Evolutionary conservation across 345 rosid genomes (phyloP).

Genomic region (Gossypium turneri): DNA sequence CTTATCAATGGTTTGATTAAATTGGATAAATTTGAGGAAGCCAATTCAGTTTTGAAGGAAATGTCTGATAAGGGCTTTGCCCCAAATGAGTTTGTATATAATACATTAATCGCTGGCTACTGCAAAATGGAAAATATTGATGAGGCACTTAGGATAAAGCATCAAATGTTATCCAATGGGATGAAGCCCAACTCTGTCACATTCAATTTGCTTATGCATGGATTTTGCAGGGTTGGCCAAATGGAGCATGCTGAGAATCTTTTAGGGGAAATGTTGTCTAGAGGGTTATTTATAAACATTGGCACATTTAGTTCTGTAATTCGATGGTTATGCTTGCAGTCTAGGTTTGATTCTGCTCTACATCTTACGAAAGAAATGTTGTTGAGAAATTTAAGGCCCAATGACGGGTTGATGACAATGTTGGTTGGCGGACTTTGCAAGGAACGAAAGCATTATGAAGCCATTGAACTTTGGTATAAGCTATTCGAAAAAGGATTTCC

Average conservation of each 20-base stretch:
- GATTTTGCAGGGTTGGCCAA: constrained; percentile 48
- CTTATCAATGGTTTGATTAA: constrained; percentile 66
- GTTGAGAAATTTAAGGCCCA: constrained; percentile 59
- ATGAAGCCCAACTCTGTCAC: constrained; percentile 58
- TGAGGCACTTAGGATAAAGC: constrained; percentile 53
- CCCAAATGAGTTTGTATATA: constrained; percentile 61
- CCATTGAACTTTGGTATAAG: constrained; percentile 56
- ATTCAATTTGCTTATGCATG: constrained; percentile 62
- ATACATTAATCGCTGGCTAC: constrained; percentile 62
- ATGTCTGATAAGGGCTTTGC: constrained; percentile 48
- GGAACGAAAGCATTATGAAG: constrained; percentile 48
- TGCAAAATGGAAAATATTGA: constrained; percentile 50
- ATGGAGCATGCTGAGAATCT: constrained; percentile 47
- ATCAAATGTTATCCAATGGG: constrained; percentile 60
- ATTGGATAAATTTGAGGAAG: constrained; percentile 56
- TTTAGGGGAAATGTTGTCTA: constrained; percentile 56
- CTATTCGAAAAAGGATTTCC: constrained; percentile 44
- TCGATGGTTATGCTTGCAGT: constrained; percentile 40
- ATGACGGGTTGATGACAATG: constrained; percentile 54
- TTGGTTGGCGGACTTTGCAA: constrained; percentile 60
- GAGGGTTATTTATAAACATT: constrained; percentile 43
- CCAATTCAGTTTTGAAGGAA: constrained; percentile 51
- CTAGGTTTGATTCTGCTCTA: constrained; percentile 53
- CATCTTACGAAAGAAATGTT: constrained; percentile 50
- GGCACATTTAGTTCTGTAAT: constrained; percentile 59